Evolutionary conservation across 345 rosid genomes (phyloP).

Genomic region (Pistacia integerrima): DNA sequence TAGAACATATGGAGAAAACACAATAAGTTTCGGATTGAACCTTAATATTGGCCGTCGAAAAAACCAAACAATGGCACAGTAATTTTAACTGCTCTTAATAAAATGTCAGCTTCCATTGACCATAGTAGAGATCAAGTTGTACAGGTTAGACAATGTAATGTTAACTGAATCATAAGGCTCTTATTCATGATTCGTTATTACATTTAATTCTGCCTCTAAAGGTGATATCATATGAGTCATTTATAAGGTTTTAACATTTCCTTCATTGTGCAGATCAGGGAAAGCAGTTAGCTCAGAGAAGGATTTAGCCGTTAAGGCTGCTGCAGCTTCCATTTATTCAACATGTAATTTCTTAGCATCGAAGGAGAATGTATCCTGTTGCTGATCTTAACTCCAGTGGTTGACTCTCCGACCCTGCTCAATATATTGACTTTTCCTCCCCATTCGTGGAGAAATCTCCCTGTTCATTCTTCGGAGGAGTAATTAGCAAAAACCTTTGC

Average conservation of each 20-base stretch:
- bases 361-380: slow-evolving; percentile 68
- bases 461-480: slow-evolving; percentile 12
- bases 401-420: background rate
- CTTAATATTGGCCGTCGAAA: no score
- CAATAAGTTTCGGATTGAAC: no score
- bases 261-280: slow-evolving; percentile 43
- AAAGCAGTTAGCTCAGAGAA: slow-evolving; percentile 45
- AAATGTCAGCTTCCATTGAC: no score
- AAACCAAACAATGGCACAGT: no score
- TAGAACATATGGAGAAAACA: no score
- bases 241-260: background rate
- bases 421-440: background rate
- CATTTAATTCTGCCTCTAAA: no score
- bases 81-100: no score
- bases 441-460: slow-evolving; percentile 2
- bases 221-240: no score
- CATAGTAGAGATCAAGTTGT: no score
- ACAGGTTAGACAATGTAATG: background rate
- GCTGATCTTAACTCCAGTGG: slow-evolving; percentile 31
- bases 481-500: slow-evolving; percentile 11
- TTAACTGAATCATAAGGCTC: background rate
- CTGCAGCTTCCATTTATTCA: slow-evolving; percentile 97
- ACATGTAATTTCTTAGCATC: slow-evolving; percentile 75
- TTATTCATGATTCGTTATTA: no score
- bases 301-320: slow-evolving; percentile 79